phyloP scores from a whole-genome alignment of 2,329 filamentous ascomycete genomes.

The Cladophialophora chaetospira region DNA sequence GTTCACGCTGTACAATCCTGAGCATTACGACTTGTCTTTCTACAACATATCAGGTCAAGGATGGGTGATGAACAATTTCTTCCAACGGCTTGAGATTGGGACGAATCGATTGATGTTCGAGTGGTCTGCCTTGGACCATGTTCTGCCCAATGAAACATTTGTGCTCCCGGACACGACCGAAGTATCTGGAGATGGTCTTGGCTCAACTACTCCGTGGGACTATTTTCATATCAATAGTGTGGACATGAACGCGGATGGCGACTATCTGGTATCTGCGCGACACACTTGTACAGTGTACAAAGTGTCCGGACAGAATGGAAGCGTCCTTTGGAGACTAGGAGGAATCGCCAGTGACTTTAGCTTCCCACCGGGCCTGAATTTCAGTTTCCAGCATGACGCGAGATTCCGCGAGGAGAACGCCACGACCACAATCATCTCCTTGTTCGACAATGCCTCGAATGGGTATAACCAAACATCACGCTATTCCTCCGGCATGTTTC shows the following conservation, averaged over 20 bases:
- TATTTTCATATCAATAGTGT: conserved; percentile 49
- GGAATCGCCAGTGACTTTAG: conserved; percentile 38
- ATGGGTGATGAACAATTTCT: conserved; percentile 34
- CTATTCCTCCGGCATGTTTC: conserved; percentile 44
- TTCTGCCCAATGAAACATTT: conserved; percentile 51
- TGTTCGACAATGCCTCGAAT: conserved; percentile 48
- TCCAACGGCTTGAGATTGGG: conserved; percentile 56
- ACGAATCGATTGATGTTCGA: conserved; percentile 60
- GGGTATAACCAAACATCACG: conserved; percentile 43
- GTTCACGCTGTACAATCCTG: conserved; percentile 42
- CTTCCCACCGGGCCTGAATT: conserved; percentile 33
- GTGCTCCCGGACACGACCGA: conserved; percentile 48
- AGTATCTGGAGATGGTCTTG: conserved; percentile 51
- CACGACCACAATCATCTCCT: conserved; percentile 43
- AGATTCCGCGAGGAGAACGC: conserved; percentile 43
- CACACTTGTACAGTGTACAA: conserved; percentile 46
- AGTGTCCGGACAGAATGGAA: conserved; percentile 43
- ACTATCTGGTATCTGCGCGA: conserved; percentile 47
- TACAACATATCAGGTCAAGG: conserved; percentile 20
- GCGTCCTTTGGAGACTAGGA: conserved; percentile 43
- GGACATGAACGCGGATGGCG: conserved; percentile 44
- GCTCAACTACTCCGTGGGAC: conserved; percentile 49
- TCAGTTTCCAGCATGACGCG: conserved; percentile 48
- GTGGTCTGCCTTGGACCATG: conserved; percentile 60
- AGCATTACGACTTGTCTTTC: conserved; percentile 20